A percentile compares a stretch with the other conserved stretches of the same genome.
These are phyloP conservation scores for Fusarium temperatum DNA, from an alignment of 2,329 filamentous ascomycete genomes.

Conservation along the genomic window DNA sequence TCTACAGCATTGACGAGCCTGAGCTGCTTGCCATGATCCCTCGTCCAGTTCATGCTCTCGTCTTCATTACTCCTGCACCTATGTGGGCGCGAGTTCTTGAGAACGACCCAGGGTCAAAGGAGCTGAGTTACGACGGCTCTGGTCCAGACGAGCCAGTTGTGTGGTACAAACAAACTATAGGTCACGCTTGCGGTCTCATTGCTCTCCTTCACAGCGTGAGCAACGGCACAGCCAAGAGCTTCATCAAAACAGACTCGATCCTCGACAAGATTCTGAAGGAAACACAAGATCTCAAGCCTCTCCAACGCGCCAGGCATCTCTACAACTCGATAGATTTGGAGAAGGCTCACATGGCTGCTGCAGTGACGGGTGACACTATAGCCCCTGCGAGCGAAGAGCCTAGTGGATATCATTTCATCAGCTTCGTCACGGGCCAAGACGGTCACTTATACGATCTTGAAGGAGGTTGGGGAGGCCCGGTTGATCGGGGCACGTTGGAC, in stretches of 20 bases:
- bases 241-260: conserved; percentile 63
- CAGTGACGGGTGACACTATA: conserved; percentile 71
- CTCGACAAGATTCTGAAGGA: conserved; percentile 68
- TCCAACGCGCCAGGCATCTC: conserved; percentile 71
- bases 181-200: conserved; percentile 83
- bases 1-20: conserved; percentile 82
- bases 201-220: conserved; percentile 77
- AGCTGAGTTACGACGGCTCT: conserved; percentile 45
- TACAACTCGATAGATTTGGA: conserved; percentile 77
- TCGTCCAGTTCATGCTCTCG: conserved; percentile 77
- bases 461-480: conserved; percentile 75
- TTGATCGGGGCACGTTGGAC: conserved; percentile 68
- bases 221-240: conserved; percentile 70
- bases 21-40: conserved; percentile 77
- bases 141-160: conserved; percentile 69
- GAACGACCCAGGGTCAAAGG: conserved; percentile 32
- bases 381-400: conserved; percentile 69
- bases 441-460: conserved; percentile 81
- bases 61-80: conserved; percentile 77
- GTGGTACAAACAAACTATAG: conserved; percentile 89
- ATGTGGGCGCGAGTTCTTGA: conserved; percentile 58
- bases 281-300: conserved; percentile 68
- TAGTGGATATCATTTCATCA: conserved; percentile 80
- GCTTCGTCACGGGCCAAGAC: conserved; percentile 75
- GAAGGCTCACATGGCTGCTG: conserved; percentile 76